These are phyloP conservation scores for Primulina tabacum DNA, from an alignment of 257 asterid species.

Conservation along the genomic window DNA sequence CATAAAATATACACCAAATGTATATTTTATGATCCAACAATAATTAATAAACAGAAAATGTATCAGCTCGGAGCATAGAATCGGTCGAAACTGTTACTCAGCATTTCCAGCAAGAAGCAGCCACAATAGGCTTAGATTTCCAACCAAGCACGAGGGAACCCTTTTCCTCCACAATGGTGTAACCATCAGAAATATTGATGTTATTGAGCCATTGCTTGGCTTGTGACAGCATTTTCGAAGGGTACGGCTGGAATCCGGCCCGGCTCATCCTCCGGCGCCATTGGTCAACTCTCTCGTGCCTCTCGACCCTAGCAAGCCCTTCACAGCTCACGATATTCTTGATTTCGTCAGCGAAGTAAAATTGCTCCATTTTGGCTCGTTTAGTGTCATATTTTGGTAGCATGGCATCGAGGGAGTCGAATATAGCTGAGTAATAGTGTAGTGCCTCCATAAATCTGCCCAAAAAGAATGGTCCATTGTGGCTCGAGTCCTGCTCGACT, in stretches of 20 bases:
- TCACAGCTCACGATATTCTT: conserved; percentile 84
- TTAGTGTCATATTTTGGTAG: conserved; percentile 71
- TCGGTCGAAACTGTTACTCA: conserved; percentile 20
- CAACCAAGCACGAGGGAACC: conserved; percentile 83
- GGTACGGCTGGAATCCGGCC: conserved; percentile 66
- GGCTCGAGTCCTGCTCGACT: conserved; percentile 86
- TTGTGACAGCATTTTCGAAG: conserved; percentile 57
- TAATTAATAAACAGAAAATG: not conserved
- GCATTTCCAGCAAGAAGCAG: conserved; percentile 95
- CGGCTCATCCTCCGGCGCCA: conserved; percentile 93
- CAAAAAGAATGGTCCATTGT: conserved; percentile 74
- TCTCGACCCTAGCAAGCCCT: conserved; percentile 75
- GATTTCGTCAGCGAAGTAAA: conserved; percentile 79
- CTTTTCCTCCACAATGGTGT: conserved; percentile 71
- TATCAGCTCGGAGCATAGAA: not conserved
- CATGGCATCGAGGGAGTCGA: conserved; percentile 70
- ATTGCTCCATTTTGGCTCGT: conserved; percentile 79
- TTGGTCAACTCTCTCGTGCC: conserved; percentile 84
- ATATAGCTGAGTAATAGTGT: conserved; percentile 74
- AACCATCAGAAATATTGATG: conserved; percentile 53
- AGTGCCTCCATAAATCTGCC: conserved; percentile 86
- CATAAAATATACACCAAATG: not conserved
- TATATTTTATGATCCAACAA: conserved; percentile 11
- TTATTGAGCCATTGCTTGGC: conserved; percentile 66
- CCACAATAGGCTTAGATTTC: conserved; percentile 83